phyloP scores from a whole-genome alignment of 495 filamentous ascomycete genomes.

The Tuber calosporum region DNA sequence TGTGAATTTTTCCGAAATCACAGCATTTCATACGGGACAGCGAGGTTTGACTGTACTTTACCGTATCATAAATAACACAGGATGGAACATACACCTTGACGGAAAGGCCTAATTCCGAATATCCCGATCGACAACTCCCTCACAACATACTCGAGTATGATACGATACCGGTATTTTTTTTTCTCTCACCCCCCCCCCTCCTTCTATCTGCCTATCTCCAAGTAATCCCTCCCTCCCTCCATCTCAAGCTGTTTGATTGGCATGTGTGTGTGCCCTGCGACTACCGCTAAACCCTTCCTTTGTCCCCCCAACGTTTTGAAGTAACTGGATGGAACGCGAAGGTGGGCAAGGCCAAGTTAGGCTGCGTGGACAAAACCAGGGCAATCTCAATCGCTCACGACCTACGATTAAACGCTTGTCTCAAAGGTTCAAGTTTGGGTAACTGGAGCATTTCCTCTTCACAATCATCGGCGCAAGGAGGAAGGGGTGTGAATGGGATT shows the following conservation, averaged over 20 bases:
- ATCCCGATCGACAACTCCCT: conserved; percentile 26
- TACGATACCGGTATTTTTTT: too few relatives aligned
- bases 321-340: neutral
- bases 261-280: neutral
- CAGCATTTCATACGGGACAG: too few relatives aligned
- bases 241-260: neutral
- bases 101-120: conserved; percentile 15
- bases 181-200: neutral
- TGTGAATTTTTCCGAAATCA: too few relatives aligned
- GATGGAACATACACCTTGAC: conserved; percentile 5
- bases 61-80: conserved; percentile 5
- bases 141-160: conserved; percentile 14
- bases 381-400: neutral
- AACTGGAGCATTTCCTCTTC: neutral
- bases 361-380: neutral
- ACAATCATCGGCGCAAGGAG: too few relatives aligned
- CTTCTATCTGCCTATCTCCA: too few relatives aligned
- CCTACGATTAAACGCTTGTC: neutral
- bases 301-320: neutral
- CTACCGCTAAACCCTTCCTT: neutral
- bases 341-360: neutral
- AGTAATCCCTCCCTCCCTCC: neutral
- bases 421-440: neutral
- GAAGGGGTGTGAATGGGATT: too few relatives aligned
- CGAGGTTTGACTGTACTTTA: too few relatives aligned